Evolutionary conservation across 1,284 basidiomycete genomes (phyloP).

Genomic region (Golubevia pallescens): DNA sequence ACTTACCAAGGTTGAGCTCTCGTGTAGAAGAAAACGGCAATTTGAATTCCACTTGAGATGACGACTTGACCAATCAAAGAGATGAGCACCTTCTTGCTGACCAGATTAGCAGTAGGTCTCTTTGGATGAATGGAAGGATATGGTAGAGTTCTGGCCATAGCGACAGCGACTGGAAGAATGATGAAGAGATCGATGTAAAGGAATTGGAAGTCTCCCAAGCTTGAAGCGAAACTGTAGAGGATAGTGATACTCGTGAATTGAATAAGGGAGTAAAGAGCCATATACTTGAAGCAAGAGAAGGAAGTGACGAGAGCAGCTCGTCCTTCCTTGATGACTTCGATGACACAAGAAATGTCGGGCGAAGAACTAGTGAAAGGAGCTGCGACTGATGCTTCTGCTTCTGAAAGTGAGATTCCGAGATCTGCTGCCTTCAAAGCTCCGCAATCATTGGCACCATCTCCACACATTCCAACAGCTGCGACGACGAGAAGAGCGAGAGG

Average conservation of each 20-base stretch:
- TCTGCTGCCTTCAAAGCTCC: constrained; percentile 98
- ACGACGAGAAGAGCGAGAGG: too few species aligned
- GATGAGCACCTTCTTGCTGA: constrained; percentile 92
- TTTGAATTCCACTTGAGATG: constrained; percentile 82
- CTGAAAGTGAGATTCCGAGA: constrained; percentile 93
- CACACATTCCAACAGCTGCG: constrained; percentile 86
- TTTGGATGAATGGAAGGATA: constrained; percentile 85
- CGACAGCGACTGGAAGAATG: constrained; percentile 91
- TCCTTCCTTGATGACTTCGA: constrained; percentile 89
- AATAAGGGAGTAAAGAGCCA: constrained; percentile 71
- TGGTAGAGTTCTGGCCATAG: constrained; percentile 92
- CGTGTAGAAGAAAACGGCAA: constrained; percentile 89
- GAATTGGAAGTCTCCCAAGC: constrained; percentile 96
- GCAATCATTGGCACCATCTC: constrained; percentile 98
- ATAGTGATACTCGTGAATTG: constrained; percentile 78
- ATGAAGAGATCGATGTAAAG: constrained; percentile 97
- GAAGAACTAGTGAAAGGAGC: constrained; percentile 94
- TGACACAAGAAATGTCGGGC: constrained; percentile 93
- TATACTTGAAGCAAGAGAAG: constrained; percentile 99
- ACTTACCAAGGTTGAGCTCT: constrained; percentile 79
- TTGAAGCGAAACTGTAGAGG: constrained; percentile 94
- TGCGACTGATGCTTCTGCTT: constrained; percentile 98
- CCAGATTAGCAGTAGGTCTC: constrained; percentile 91
- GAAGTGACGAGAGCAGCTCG: constrained; percentile 93
- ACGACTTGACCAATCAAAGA: constrained; percentile 92